Evolutionary conservation across 441 rosid species (phyloP).

Genomic region (Flueggea neowawraea): DNA sequence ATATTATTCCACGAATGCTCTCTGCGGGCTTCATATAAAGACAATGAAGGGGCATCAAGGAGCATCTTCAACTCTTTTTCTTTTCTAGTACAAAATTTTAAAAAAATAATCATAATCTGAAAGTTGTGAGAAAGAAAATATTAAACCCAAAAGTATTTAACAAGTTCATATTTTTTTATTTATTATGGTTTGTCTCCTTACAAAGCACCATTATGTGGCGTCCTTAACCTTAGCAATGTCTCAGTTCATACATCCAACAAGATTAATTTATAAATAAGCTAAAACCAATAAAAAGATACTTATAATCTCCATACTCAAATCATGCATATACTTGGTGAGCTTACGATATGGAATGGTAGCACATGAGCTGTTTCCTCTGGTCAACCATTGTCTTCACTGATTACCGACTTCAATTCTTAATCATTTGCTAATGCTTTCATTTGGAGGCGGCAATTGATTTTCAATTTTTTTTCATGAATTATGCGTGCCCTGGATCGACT

Average conservation of each 20-base stretch:
- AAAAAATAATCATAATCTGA: not conserved
- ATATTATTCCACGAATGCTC: conserved; percentile 22
- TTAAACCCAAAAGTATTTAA: not conserved
- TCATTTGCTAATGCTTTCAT: not conserved
- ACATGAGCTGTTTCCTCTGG: conserved; percentile 46
- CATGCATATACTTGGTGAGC: conserved; percentile 32
- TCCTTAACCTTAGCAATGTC: conserved; percentile 45
- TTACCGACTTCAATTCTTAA: not conserved
- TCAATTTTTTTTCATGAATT: not conserved
- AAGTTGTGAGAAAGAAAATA: not conserved
- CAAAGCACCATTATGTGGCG: conserved; percentile 23
- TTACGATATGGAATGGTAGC: conserved; percentile 44
- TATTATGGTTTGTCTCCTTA: conserved; percentile 24
- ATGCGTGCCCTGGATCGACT: too few relatives aligned
- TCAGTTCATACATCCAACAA: conserved; percentile 31
- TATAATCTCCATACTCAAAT: conserved; percentile 21
- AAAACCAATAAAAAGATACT: conserved; percentile 16
- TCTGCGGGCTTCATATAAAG: conserved; percentile 5
- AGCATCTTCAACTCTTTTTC: conserved; percentile 26
- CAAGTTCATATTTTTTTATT: not conserved
- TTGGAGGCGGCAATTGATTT: not conserved
- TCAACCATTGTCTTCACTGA: conserved; percentile 31
- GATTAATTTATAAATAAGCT: conserved; percentile 16
- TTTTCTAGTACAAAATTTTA: not conserved
- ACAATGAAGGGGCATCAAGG: conserved; percentile 18